These are phyloP conservation scores for Polyporus arcularius DNA, from an alignment of 768 basidiomycete species.

Conservation along the genomic window DNA sequence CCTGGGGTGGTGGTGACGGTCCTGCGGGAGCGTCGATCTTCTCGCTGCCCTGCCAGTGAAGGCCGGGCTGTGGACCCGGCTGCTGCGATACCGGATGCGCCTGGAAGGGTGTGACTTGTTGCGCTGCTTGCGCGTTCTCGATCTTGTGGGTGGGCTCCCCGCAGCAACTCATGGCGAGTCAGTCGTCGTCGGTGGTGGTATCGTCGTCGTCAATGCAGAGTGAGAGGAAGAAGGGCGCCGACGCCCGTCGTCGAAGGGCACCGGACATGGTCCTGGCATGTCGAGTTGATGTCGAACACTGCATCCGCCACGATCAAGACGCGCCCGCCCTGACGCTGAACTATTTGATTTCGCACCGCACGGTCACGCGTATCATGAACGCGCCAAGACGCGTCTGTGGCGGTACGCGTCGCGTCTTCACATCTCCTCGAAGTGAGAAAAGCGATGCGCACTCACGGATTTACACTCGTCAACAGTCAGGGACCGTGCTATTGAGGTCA, in stretches of 20 bases:
- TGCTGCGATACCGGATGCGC: constrained; percentile 48
- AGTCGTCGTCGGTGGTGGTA: neutral
- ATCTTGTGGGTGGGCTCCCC: constrained; percentile 43
- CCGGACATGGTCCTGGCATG: neutral
- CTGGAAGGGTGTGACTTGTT: constrained; percentile 30
- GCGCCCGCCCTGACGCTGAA: neutral
- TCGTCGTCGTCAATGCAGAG: neutral
- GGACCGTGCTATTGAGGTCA: no score
- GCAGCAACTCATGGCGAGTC: constrained; percentile 63
- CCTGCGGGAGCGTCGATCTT: constrained; percentile 44
- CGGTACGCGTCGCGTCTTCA: no score
- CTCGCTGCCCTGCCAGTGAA: constrained; percentile 41
- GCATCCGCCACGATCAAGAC: neutral
- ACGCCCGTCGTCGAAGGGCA: neutral
- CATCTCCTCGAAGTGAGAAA: no score
- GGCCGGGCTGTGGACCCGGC: constrained; percentile 44
- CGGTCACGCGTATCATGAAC: no score
- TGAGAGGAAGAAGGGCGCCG: neutral
- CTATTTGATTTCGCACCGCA: neutral
- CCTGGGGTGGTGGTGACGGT: constrained; percentile 47
- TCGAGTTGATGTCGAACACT: neutral
- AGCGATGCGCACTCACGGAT: no score
- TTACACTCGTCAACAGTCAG: no score
- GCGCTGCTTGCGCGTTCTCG: constrained; percentile 34
- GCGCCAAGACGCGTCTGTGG: no score